Percentiles rank a stretch among this genome's conserved stretches.
Conservation (phyloP, 441 rosid genomes). For the Mallotus japonicus region DNA sequence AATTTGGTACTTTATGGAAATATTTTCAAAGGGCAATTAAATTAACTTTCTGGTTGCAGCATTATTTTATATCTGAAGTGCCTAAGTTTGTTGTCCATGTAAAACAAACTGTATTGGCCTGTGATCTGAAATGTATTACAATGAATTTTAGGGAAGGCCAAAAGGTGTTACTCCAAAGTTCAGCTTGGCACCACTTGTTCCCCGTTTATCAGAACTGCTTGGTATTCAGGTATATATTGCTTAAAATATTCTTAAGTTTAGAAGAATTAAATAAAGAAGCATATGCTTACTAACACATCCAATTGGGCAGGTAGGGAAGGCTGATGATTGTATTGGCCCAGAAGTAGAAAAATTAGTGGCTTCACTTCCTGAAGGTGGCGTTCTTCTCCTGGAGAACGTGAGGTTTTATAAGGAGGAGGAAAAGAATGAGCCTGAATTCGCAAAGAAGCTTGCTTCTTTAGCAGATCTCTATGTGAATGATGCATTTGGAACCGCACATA, state of each 20-base stretch:
- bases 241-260: not conserved
- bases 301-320: slow-evolving; percentile 65
- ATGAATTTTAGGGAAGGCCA: slow-evolving; percentile 81
- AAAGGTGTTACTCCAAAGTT: slow-evolving; percentile 91
- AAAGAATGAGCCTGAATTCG: slow-evolving; percentile 91
- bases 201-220: slow-evolving; percentile 86
- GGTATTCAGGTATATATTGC: slow-evolving; percentile 61
- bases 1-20: not conserved
- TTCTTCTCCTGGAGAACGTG: slow-evolving; percentile 90
- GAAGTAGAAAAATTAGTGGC: slow-evolving; percentile 81
- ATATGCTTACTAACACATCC: not conserved
- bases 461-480: slow-evolving; percentile 90
- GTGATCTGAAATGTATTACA: slow-evolving; percentile 11
- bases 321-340: slow-evolving; percentile 89
- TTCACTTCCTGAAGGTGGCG: slow-evolving; percentile 77
- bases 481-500: slow-evolving; percentile 95
- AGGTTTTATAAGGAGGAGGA: slow-evolving; percentile 96
- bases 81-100: not conserved
- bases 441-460: slow-evolving; percentile 84
- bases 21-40: not conserved
- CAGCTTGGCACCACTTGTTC: slow-evolving; percentile 94
- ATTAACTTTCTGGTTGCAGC: not conserved
- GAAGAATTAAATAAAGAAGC: not conserved
- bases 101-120: not conserved
- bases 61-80: slow-evolving; percentile 6